Conservation (phyloP, 352 stramenopile genomes). For the Pythium periplocum region DNA sequence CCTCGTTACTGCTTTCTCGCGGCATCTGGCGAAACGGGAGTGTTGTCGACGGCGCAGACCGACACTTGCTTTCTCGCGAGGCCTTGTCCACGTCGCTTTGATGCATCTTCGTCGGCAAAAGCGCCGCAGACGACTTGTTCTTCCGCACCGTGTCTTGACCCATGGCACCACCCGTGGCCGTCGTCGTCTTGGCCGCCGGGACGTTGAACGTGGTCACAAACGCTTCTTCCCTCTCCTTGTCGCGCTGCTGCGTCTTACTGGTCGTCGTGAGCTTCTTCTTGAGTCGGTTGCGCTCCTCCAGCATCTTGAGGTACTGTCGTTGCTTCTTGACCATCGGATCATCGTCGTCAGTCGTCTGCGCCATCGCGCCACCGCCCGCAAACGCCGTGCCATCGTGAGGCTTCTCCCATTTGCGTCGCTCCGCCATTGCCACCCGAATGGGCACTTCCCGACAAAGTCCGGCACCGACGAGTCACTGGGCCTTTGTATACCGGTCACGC, state of each 20-base stretch:
- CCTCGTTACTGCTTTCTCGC: conserved; percentile 20
- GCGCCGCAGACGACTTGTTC: conserved; percentile 35
- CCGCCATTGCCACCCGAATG: conserved; percentile 12
- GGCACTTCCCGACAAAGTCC: no score
- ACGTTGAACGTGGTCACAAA: conserved; percentile 83
- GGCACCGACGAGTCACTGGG: no score
- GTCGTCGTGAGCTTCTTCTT: conserved; percentile 69
- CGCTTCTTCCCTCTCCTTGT: conserved; percentile 60
- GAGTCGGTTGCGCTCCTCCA: conserved; percentile 78
- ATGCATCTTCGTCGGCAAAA: conserved; percentile 33
- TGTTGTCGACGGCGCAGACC: conserved; percentile 38
- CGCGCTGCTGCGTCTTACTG: conserved; percentile 39
- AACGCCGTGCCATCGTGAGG: conserved; percentile 5
- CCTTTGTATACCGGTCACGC: no score
- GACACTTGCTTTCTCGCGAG: conserved; percentile 21
- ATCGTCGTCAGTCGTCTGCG: conserved; percentile 9
- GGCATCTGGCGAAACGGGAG: conserved; percentile 18
- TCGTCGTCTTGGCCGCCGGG: conserved; percentile 8
- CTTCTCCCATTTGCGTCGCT: conserved; percentile 29
- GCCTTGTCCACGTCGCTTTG: not conserved
- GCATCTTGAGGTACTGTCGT: conserved; percentile 77
- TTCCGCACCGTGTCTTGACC: conserved; percentile 19
- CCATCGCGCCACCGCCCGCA: not conserved
- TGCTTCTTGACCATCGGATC: conserved; percentile 74
- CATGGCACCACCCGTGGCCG: not conserved